Percentiles rank a stretch among this genome's conserved stretches.
These are phyloP conservation scores for Debaryomyces nepalensis DNA, from an alignment of 1,139 yeast genomes.

Conservation along the genomic window DNA sequence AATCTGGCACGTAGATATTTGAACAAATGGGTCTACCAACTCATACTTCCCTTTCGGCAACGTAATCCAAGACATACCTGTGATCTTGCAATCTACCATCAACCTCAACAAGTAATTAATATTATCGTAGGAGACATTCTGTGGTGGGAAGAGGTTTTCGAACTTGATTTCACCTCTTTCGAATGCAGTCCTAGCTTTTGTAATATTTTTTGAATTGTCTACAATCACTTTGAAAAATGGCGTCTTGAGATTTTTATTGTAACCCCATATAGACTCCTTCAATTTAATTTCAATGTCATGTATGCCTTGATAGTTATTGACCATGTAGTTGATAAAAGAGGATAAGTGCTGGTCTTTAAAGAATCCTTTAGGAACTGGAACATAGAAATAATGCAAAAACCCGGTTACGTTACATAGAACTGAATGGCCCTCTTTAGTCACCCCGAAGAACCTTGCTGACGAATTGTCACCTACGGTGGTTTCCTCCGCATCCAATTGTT, in stretches of 20 bases:
- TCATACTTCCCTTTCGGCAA: conserved; percentile 75
- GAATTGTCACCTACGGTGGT: conserved; percentile 60
- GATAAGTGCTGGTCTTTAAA: conserved; percentile 56
- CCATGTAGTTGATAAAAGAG: conserved; percentile 53
- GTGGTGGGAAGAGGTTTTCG: conserved; percentile 61
- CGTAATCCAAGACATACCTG: conserved; percentile 98
- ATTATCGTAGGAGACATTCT: conserved; percentile 82
- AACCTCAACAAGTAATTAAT: conserved; percentile 81
- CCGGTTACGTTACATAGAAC: conserved; percentile 90
- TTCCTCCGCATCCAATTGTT: conserved; percentile 96
- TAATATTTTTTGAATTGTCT: conserved; percentile 65
- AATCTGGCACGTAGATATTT: conserved; percentile 79
- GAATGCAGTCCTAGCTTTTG: conserved; percentile 73
- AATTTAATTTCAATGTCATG: conserved; percentile 63
- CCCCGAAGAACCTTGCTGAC: conserved; percentile 86
- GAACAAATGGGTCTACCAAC: conserved; percentile 39
- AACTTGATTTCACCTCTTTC: conserved; percentile 82
- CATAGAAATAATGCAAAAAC: conserved; percentile 87
- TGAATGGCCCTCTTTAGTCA: conserved; percentile 84
- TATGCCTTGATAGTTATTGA: conserved; percentile 58
- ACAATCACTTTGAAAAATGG: conserved; percentile 80
- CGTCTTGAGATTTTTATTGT: conserved; percentile 72
- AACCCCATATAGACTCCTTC: conserved; percentile 95
- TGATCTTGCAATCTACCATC: conserved; percentile 89
- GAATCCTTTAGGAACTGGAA: conserved; percentile 87